These are phyloP conservation scores for Pyrenophora graminea DNA, from an alignment of 2,329 filamentous ascomycete genomes.

Conservation along the genomic window DNA sequence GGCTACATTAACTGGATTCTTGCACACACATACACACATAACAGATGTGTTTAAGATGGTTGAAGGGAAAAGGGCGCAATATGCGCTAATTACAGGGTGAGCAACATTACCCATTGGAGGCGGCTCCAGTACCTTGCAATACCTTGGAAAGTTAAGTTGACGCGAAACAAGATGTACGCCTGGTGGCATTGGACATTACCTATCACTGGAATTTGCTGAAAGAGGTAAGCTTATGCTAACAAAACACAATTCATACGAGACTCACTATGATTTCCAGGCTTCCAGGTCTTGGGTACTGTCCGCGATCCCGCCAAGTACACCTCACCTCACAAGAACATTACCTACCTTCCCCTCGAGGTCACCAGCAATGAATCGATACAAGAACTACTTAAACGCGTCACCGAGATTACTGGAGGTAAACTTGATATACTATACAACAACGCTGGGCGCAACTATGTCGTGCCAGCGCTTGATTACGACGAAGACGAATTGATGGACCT, in stretches of 20 bases:
- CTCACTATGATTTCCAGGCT: constrained; percentile 38
- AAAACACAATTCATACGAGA: neutral
- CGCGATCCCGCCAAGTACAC: constrained; percentile 55
- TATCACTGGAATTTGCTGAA: constrained; percentile 61
- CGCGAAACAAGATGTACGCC: constrained; percentile 51
- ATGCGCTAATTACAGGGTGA: constrained; percentile 47
- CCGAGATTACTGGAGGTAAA: constrained; percentile 52
- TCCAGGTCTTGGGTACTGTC: constrained; percentile 63
- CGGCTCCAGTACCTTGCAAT: neutral
- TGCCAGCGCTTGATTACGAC: constrained; percentile 61
- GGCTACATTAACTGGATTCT: neutral
- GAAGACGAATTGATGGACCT: constrained; percentile 34
- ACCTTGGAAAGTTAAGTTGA: constrained; percentile 13
- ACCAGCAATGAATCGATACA: constrained; percentile 56
- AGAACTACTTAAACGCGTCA: constrained; percentile 53
- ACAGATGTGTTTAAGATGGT: constrained; percentile 13
- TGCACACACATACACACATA: neutral
- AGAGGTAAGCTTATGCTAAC: constrained; percentile 34
- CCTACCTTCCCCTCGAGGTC: constrained; percentile 60
- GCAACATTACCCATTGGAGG: neutral
- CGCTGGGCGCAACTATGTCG: constrained; percentile 61
- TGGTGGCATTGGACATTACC: constrained; percentile 62
- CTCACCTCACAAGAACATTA: constrained; percentile 56
- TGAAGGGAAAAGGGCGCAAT: constrained; percentile 24
- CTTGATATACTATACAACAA: constrained; percentile 65